Evolutionary conservation across 192 early-diverging fungal genomes (phyloP), one percentile per base, ranked within the genome.

Genomic region (Radiomyces spectabilis): DNA sequence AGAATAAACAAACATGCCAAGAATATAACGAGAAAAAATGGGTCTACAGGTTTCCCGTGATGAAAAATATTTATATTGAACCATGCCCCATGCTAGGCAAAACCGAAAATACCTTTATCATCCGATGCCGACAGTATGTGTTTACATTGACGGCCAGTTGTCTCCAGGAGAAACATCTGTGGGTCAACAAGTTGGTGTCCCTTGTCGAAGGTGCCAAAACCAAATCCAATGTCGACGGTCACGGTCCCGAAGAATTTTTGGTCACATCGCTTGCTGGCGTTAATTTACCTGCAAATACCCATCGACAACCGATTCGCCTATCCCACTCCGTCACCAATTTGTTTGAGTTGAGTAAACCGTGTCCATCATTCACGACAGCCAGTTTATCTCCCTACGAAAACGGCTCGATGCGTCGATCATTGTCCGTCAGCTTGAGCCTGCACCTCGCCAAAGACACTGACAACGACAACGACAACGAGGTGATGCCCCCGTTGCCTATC

Each of bases 91-190:
- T 41, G 1, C 19, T 43, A 63, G 45, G 32, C 29, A 39, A 55
- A 57, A 32, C 29, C 2, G 25, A 48, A 37, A 30, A 59, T 54
- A 29, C 42, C 18, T 53, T 45, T 40, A 22, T 51, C 18, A 15
- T 63, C 24, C 18, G 42, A 10, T 62, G 27, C 55, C 65, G 59
- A 29, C 27, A 65, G 50, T 30, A 59, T 73, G 37, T 66, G 26
- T 80, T 86, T 61, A 68, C 72, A 31, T 78, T 86, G 42, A 66
- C 69, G 22, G 84, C 84, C 7, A 69, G 52, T 13, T 76, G 70
- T n/a, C 39, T 30, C 1, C 64, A 63, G 38, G 84, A 86, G 52
- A 81, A 77, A 52, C 57, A 67, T 5, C 32, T 77, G 15, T 86
- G 84, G 84, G 29, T 75, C 13, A 65, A 41, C 13, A 66, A 61